Base-by-base conservation (phyloP, 2,329 filamentous ascomycete genomes). In the Calonectria ilicicola region DNA sequence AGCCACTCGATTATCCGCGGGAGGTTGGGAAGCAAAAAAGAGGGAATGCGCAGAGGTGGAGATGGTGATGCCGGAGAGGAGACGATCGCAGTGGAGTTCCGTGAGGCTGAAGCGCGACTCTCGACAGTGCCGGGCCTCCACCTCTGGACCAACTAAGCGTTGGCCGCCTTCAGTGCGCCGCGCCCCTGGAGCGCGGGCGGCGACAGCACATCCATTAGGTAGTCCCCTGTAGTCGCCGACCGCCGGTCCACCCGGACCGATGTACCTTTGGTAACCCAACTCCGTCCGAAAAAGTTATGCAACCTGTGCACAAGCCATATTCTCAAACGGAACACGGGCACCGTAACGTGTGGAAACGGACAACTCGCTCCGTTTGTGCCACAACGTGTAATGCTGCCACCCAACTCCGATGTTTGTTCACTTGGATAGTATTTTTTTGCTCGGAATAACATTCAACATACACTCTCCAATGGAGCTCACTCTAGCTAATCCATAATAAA, bases 51-150 rank as follows among this genome's bases (percentile, higher is more conserved):
- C 32, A 44, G 23, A 29, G 49, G 47, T 63, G 15, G 47, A 64
- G 60, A 60, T 65, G 53, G 49, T 42, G 63, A 46, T 35, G 70
- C 66, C 42, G 27, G 56, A 68, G 58, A 38, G 65, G 21, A 62
- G 58, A 47, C 29, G 53, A 29, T 42, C 40, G 32, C 38, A 32
- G 32, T 64, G 35, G 46, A 67, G 63, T 49, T 38, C 53, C 53
- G 44, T 63, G 64, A 58, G 53, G 53, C 69, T 71, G 69, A 71
- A 53, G 42, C 66, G 46, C 63, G 47, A 65, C 63, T 26, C 63
- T 51, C 62, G 42, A 40, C 62, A 32, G 32, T 51, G 29, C 46
- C 46, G 29, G 44, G 47, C 44, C 63, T 65, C 44, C 63, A 40
- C 63, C 53, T 40, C 53, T 58, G 53, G 53, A 15, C 53, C 53